Evolutionary conservation across 306 rosid genomes (phyloP), one percentile per base, ranked within the genome.

Genomic region (Clitoria ternatea): DNA sequence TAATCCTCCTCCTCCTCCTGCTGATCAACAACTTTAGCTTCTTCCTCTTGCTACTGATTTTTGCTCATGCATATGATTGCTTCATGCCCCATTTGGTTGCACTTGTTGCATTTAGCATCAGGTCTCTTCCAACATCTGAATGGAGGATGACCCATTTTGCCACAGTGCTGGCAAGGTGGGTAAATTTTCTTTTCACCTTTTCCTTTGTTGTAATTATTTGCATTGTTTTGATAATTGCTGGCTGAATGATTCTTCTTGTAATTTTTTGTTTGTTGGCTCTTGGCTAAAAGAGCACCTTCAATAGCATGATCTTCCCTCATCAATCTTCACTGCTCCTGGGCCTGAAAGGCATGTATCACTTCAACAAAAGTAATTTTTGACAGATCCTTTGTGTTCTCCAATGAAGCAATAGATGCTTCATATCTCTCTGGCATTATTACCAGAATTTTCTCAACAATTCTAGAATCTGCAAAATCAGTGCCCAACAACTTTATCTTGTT

Each of bases 61-160:
- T 5, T 7, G n/a, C n/a, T 39, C 4, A 1, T 2, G 2, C 61
- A 54, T 24, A 54, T 26, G 35, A 54, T 11, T 7, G 42, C 42
- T 56, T 56, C 65, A 57, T 57, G 24, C 32, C 43, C 26, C n/a
- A 57, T 15, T 17, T 17, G 65, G 32, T 57, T 57, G 65, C 65
- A 57, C 15, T 33, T 56, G 13, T 6, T 56, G 23, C 40, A 56
- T 15, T n/a, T 56, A n/a, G 24, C 42, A n/a, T 56, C 63, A 6
- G 18, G 23, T 29, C 40, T 56, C 22, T 33, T 9, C 45, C 45
- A 59, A 59, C 45, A 59, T 59, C 24, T 59, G 24, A 57, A 59
- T 59, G 15, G 44, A 33, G 42, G n/a, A 7, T 33, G 59, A 49
- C 30, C 7, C 32, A 52, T 24, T 11, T 24, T 59, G 27, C 8